Percentiles rank a stretch among this genome's conserved stretches.
These are phyloP conservation scores for Usnea hakonensis DNA, from an alignment of 495 filamentous ascomycete genomes.

Conservation along the genomic window DNA sequence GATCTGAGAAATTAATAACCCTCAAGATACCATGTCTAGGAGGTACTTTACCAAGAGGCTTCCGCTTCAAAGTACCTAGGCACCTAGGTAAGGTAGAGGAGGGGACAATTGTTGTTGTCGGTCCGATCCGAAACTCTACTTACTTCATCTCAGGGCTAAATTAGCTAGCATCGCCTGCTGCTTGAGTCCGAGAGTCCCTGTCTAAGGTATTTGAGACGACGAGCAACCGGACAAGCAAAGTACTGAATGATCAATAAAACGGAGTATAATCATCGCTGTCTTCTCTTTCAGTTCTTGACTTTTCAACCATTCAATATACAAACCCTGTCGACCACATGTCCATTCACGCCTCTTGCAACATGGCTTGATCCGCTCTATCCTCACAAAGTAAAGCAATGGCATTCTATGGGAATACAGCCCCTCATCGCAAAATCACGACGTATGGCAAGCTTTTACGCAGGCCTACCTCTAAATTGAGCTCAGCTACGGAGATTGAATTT, in stretches of 20 bases:
- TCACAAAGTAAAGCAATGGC: not conserved
- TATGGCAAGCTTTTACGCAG: conserved; percentile 40
- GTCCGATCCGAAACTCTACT: not conserved
- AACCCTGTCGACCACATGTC: not conserved
- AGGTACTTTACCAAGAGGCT: too few species aligned
- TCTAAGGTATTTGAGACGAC: too few species aligned
- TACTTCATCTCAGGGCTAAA: too few species aligned
- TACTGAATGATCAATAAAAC: not conserved
- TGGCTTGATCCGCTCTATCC: not conserved
- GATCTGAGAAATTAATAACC: too few species aligned
- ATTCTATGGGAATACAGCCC: conserved; percentile 13
- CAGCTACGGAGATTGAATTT: not conserved
- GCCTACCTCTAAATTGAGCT: conserved; percentile 4
- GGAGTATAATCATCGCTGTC: not conserved
- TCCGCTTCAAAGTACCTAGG: too few species aligned
- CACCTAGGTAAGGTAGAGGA: too few species aligned
- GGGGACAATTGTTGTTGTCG: too few species aligned
- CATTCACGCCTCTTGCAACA: not conserved
- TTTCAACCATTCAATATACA: not conserved
- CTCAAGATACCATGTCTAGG: too few species aligned
- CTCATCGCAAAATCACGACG: conserved; percentile 39
- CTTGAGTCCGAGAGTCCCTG: too few species aligned
- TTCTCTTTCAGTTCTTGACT: not conserved
- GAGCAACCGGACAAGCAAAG: not conserved
- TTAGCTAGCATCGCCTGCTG: too few species aligned